phyloP scores from a whole-genome alignment of 1,284 basidiomycete species.

The Psilocybe mexicana region DNA sequence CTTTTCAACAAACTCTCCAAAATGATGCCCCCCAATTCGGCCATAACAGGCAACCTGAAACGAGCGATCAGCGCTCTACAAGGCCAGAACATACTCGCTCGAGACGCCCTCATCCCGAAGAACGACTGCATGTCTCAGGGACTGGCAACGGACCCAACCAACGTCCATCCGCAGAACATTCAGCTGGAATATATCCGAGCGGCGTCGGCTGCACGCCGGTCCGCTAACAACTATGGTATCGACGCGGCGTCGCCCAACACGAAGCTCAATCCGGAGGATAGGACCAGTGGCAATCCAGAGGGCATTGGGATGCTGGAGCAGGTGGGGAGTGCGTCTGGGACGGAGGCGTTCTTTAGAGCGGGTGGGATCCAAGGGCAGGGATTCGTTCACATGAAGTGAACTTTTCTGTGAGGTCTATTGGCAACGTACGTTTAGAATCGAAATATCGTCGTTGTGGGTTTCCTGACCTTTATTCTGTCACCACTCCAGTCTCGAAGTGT shows the following conservation, averaged over 20 bases:
- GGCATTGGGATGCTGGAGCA: slow-evolving; percentile 17
- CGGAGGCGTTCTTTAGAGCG: slow-evolving; percentile 6
- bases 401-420: background rate
- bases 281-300: slow-evolving; percentile 12
- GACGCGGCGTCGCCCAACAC: slow-evolving; percentile 10
- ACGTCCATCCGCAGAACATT: slow-evolving; percentile 6
- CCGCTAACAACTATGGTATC: slow-evolving; percentile 4
- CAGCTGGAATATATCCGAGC: slow-evolving; percentile 4
- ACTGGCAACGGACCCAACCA: slow-evolving; percentile 1
- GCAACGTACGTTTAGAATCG: no score
- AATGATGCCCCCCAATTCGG: background rate
- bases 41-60: background rate
- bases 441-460: no score
- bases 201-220: background rate
- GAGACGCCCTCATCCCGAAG: background rate
- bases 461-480: no score
- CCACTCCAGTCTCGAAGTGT: no score
- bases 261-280: slow-evolving; percentile 1
- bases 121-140: slow-evolving; percentile 6
- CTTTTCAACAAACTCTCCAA: background rate
- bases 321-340: slow-evolving; percentile 14
- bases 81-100: background rate
- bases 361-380: slow-evolving; percentile 12
- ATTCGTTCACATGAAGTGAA: background rate
- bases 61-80: background rate